phyloP scores from a whole-genome alignment of 345 rosid species.

The Arabidopsis arenosa region DNA sequence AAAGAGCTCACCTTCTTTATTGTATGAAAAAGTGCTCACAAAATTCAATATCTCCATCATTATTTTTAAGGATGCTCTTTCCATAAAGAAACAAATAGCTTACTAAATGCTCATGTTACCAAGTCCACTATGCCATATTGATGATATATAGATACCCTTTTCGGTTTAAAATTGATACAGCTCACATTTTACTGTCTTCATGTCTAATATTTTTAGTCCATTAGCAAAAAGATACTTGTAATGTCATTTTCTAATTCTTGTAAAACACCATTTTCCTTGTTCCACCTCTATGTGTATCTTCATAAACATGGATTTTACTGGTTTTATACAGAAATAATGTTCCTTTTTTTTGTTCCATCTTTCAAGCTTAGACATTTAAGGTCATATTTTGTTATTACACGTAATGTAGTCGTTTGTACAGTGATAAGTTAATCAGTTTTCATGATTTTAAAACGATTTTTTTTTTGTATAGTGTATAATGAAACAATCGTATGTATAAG shows the following conservation, averaged over 20 bases:
- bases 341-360: background rate
- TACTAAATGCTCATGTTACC: constrained; percentile 4
- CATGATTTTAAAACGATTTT: background rate
- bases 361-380: background rate
- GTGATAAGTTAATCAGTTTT: background rate
- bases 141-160: background rate
- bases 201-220: background rate
- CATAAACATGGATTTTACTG: background rate
- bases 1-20: background rate
- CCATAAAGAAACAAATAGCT: background rate
- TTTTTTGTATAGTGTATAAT: background rate
- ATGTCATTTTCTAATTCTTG: background rate
- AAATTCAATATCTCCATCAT: background rate
- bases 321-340: background rate
- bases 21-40: background rate
- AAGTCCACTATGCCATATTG: background rate
- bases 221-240: background rate
- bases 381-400: background rate
- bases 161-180: background rate
- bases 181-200: background rate
- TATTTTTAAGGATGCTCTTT: background rate
- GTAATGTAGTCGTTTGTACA: background rate
- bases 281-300: background rate
- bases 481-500: background rate
- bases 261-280: background rate